A percentile compares a stretch with the other conserved stretches of the same genome.
These are phyloP conservation scores for Digitaria exilis DNA, from an alignment of 202 grass and related monocot species.

Conservation along the genomic window DNA sequence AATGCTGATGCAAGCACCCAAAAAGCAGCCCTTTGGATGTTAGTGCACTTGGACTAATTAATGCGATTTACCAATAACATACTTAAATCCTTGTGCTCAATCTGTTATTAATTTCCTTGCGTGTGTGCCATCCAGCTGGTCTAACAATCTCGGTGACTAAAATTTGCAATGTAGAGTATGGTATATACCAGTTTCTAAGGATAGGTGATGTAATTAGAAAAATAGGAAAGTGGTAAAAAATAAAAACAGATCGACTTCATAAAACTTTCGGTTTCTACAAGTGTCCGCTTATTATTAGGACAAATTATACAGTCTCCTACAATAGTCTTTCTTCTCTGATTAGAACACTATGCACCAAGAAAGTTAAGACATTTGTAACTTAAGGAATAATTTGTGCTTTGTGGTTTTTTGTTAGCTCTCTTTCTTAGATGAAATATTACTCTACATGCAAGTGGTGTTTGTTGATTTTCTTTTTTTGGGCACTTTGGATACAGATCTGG, in stretches of 20 bases:
- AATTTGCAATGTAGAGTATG: not conserved
- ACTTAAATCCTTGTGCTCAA: not conserved
- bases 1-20: slow-evolving; percentile 6
- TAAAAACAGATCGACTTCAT: not conserved
- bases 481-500: not conserved
- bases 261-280: not conserved
- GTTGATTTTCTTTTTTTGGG: not conserved
- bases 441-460: not conserved
- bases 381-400: not conserved
- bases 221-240: not conserved
- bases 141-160: no score
- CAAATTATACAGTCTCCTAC: not conserved
- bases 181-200: not conserved
- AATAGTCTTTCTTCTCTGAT: not conserved
- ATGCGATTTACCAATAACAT: not conserved
- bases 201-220: not conserved
- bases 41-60: not conserved
- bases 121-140: not conserved
- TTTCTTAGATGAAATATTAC: no score
- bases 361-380: not conserved
- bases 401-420: not conserved
- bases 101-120: not conserved
- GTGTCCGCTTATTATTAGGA: not conserved
- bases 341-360: not conserved
- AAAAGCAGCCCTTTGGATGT: slow-evolving; percentile 34